Conservation (phyloP, 192 early-diverging fungal genomes). For the Coemansia javaensis region DNA sequence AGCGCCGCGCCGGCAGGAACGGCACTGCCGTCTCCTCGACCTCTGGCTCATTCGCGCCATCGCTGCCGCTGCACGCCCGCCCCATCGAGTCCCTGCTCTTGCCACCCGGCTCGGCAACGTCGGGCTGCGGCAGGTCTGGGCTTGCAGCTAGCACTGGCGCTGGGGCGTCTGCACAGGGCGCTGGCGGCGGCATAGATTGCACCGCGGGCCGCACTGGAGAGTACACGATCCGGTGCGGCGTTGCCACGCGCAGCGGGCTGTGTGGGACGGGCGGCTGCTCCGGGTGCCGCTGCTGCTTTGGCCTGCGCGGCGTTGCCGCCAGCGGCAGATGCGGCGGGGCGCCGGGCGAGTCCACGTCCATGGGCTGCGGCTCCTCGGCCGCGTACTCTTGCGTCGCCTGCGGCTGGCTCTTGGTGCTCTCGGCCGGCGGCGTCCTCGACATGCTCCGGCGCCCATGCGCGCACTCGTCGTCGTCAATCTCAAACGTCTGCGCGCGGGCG, state of each 20-base stretch:
- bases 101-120: no score
- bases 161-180: no score
- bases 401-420: background rate
- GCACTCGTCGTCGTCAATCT: constrained; percentile 27
- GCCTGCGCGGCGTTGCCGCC: background rate
- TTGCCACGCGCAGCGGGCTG: constrained; percentile 32
- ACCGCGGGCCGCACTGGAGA: constrained; percentile 31
- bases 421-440: background rate
- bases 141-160: no score
- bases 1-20: constrained; percentile 43
- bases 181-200: no score
- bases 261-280: constrained; percentile 4
- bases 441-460: background rate
- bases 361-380: no score
- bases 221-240: constrained; percentile 46
- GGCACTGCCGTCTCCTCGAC: constrained; percentile 45
- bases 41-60: constrained; percentile 16
- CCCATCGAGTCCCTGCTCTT: background rate
- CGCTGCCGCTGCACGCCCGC: constrained; percentile 8
- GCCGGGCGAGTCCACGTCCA: no score
- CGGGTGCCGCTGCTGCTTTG: background rate
- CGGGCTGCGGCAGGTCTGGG: no score
- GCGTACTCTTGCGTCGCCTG: background rate
- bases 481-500: constrained; percentile 35
- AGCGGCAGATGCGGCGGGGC: background rate